Base-by-base conservation (phyloP, 1,284 basidiomycete species). In the Austroboletus novae-zelandiae region DNA sequence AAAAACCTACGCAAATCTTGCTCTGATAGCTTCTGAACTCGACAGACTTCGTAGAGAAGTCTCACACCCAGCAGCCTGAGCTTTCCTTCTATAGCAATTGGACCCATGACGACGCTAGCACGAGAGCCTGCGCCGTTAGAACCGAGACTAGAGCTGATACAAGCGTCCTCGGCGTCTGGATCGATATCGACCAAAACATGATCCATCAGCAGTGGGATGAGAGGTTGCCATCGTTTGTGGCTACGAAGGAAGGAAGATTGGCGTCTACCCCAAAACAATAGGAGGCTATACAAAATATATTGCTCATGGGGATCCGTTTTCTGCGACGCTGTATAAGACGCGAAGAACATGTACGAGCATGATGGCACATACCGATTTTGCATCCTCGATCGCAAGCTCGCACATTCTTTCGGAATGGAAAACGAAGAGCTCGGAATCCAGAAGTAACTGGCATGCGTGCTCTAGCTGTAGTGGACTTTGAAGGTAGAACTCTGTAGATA, bases 351-450 rank as follows among this genome's bases (percentile, higher is more conserved):
- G 23, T 18, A 31, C 20, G 15, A 17, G 4, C 7, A 34, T 34
- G 3, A 25, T 34, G 44, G 17, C 9, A 67, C 86, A 60, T 61
- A 89, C 88, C 65, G 78, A 75, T 62, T 82, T 78, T 8, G 83
- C 81, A 54, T 92, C 86, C 29, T 83, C 76, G 40, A 87, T 75
- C 41, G 93, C 73, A 34, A 85, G 77, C 57, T 90, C 88, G 49
- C 86, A 84, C 90, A 95, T 94, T 32, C 94, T 76, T 62, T 93
- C 91, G 3, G 89, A 91, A 65, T 96, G 91, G 62, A 89, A 94
- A 5, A 79, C 69, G 60, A 96, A 95, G 40, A 97, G 76, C 59
- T 94, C 92, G 0, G 89, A 92, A 51, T 83, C 81, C 43, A 94
- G 73, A 15, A 96, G 72, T 34, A 88, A 70, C 31, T 78, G 73